These are phyloP conservation scores for Kodamaea laetipori DNA, from an alignment of 805 yeast genomes.

Conservation along the genomic window DNA sequence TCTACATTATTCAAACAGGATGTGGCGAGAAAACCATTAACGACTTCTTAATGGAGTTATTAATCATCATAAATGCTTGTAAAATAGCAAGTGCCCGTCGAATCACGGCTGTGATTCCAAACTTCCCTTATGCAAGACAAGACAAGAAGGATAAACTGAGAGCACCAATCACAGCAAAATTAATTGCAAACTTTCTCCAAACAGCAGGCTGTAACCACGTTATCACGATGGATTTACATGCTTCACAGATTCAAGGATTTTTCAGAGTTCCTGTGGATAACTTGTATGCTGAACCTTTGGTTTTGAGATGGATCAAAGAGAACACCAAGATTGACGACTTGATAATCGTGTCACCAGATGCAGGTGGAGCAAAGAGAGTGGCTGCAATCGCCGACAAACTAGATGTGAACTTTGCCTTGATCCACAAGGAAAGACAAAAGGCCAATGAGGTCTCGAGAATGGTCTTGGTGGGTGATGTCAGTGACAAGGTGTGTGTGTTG, in stretches of 20 bases:
- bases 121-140: conserved; percentile 96
- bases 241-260: conserved; percentile 97
- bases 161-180: conserved; percentile 94
- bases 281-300: conserved; percentile 91
- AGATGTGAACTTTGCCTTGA: conserved; percentile 91
- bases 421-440: conserved; percentile 92
- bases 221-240: conserved; percentile 95
- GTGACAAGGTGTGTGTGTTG: conserved; percentile 76
- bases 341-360: conserved; percentile 94
- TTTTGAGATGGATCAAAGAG: conserved; percentile 75
- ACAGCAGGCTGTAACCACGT: conserved; percentile 96
- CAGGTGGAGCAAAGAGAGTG: conserved; percentile 98
- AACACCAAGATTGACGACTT: conserved; percentile 58
- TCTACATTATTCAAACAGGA: conserved; percentile 82
- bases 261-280: conserved; percentile 95
- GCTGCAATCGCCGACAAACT: conserved; percentile 91
- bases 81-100: conserved; percentile 93
- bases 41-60: conserved; percentile 82
- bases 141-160: conserved; percentile 95
- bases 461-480: conserved; percentile 96
- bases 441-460: conserved; percentile 94
- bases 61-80: conserved; percentile 91
- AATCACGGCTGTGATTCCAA: conserved; percentile 92
- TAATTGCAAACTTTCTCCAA: conserved; percentile 86
- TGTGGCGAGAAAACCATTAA: conserved; percentile 74